Conservation (phyloP, 2,329 filamentous ascomycete genomes). For the Alternaria brassicae region DNA sequence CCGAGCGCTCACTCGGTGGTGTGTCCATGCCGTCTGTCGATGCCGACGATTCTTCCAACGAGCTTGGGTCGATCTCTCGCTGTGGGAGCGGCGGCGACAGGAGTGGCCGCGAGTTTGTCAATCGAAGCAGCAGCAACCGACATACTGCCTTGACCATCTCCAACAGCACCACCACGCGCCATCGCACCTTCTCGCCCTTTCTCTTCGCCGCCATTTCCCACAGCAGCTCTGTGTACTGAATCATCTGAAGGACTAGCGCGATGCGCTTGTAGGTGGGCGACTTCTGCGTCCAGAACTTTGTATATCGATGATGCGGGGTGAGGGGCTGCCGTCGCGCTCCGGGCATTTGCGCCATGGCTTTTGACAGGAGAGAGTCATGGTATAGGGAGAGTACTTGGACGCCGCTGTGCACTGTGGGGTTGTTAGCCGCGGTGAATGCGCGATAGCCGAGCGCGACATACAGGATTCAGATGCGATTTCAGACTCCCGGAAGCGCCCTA, state of each 20-base stretch:
- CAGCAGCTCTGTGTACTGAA: slow-evolving; percentile 93
- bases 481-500: slow-evolving; percentile 87
- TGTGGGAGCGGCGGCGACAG: slow-evolving; percentile 86
- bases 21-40: slow-evolving; percentile 58
- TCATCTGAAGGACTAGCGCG: slow-evolving; percentile 83
- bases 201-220: slow-evolving; percentile 97
- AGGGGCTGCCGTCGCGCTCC: slow-evolving; percentile 60
- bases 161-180: slow-evolving; percentile 84
- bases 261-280: slow-evolving; percentile 79
- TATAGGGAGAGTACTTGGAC: slow-evolving; percentile 92
- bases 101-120: slow-evolving; percentile 83
- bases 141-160: slow-evolving; percentile 89
- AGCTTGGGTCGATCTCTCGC: slow-evolving; percentile 75
- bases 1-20: slow-evolving; percentile 49
- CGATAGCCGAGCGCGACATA: slow-evolving; percentile 47
- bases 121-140: slow-evolving; percentile 76
- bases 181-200: slow-evolving; percentile 78
- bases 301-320: slow-evolving; percentile 68
- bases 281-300: slow-evolving; percentile 67
- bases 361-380: slow-evolving; percentile 85
- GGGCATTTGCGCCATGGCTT: slow-evolving; percentile 64
- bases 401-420: slow-evolving; percentile 72
- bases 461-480: slow-evolving; percentile 92
- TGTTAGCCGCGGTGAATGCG: slow-evolving; percentile 26
- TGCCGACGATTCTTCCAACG: slow-evolving; percentile 59